A percentile compares a stretch with the other conserved stretches of the same genome.
These are phyloP conservation scores for Leishmania amazonensis DNA, from an alignment of 208 protist species.

Conservation along the genomic window DNA sequence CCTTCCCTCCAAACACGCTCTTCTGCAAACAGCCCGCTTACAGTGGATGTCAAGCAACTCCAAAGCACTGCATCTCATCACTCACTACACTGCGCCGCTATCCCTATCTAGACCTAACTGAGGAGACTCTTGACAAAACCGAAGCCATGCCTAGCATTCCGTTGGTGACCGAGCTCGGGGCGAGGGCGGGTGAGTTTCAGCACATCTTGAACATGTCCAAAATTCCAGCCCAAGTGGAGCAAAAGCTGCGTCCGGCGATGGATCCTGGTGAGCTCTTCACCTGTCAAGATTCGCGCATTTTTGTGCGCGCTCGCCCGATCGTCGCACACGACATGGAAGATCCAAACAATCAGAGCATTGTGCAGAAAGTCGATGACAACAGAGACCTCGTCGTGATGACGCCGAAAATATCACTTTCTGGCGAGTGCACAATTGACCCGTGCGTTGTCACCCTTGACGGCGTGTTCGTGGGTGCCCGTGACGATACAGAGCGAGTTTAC, in stretches of 20 bases:
- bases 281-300: conserved; percentile 83
- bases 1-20: background rate
- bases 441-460: conserved; percentile 77
- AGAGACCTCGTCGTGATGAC: conserved; percentile 85
- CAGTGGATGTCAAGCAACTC: background rate
- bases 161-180: conserved; percentile 80
- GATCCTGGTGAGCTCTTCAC: conserved; percentile 83
- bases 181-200: conserved; percentile 85
- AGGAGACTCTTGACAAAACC: background rate
- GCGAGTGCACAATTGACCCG: conserved; percentile 78
- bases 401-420: conserved; percentile 84
- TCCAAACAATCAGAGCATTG: conserved; percentile 70
- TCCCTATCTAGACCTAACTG: background rate
- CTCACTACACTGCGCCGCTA: background rate
- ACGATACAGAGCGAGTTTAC: conserved; percentile 76
- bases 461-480: conserved; percentile 61
- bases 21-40: background rate
- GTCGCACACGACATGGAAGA: conserved; percentile 82
- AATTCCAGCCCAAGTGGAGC: conserved; percentile 47
- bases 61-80: background rate
- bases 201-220: conserved; percentile 67
- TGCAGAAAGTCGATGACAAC: conserved; percentile 74
- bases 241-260: conserved; percentile 62
- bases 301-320: conserved; percentile 82
- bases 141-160: conserved; percentile 83